A percentile compares a stretch with the other conserved stretches of the same genome.
phyloP scores from a whole-genome alignment of 495 filamentous ascomycete species.

The Usnea hakonensis region DNA sequence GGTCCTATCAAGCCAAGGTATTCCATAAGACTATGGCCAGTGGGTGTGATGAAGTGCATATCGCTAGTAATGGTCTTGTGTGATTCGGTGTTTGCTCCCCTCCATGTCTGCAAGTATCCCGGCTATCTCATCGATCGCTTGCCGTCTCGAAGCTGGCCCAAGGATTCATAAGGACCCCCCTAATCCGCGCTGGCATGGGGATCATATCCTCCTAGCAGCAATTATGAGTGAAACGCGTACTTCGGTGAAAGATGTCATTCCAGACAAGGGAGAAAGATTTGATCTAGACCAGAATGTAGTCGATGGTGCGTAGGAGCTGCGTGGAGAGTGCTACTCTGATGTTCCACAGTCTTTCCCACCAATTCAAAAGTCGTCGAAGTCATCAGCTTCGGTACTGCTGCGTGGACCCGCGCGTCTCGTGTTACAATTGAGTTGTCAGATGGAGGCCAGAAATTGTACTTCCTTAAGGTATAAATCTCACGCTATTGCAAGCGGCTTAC shows the following conservation, averaged over 20 bases:
- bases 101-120: no score
- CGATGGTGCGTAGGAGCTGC: constrained; percentile 11
- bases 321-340: background rate
- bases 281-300: constrained; percentile 24
- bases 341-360: constrained; percentile 21
- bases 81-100: no score
- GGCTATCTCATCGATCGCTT: no score
- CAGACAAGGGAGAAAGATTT: constrained; percentile 23
- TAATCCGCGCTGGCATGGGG: constrained; percentile 20
- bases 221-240: background rate
- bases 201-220: constrained; percentile 3
- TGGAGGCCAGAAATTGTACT: constrained; percentile 29
- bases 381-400: constrained; percentile 20
- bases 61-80: no score
- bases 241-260: constrained; percentile 11
- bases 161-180: background rate
- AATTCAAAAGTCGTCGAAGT: constrained; percentile 22
- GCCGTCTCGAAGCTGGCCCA: no score
- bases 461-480: constrained; percentile 28
- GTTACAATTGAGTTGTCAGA: constrained; percentile 22
- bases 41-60: background rate
- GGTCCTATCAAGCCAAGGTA: background rate
- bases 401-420: constrained; percentile 27
- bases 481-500: background rate
- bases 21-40: background rate